Conservation (phyloP, 306 rosid species). For the Cicer pinnatifidum region DNA sequence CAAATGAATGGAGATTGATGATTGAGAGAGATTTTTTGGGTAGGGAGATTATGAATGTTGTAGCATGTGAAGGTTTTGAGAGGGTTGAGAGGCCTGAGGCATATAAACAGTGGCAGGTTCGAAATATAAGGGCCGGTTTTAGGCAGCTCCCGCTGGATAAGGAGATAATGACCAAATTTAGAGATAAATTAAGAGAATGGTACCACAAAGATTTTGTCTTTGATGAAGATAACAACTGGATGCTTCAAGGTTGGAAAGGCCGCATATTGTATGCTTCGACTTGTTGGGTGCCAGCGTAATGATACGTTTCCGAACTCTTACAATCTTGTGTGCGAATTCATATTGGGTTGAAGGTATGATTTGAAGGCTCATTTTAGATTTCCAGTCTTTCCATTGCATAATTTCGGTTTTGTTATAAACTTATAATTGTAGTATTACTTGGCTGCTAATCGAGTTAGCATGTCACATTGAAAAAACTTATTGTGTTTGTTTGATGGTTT, state of each 20-base stretch:
- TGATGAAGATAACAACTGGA: constrained; percentile 70
- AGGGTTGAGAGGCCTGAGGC: constrained; percentile 90
- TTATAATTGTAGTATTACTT: constrained; percentile 7
- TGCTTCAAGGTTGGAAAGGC: constrained; percentile 95
- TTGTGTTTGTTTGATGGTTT: constrained; percentile 36
- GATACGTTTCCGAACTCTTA: constrained; percentile 19
- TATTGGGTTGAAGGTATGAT: constrained; percentile 34
- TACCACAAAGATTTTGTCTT: constrained; percentile 71
- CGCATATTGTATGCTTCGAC: constrained; percentile 66
- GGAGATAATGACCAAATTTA: constrained; percentile 56
- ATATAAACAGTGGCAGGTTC: constrained; percentile 73
- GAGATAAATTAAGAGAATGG: constrained; percentile 53
- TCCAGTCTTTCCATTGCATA: constrained; percentile 10
- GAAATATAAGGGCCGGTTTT: constrained; percentile 72
- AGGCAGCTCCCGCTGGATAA: constrained; percentile 64
- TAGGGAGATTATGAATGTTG: constrained; percentile 73
- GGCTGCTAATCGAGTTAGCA: constrained; percentile 28
- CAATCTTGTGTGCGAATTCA: constrained; percentile 23
- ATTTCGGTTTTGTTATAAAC: not conserved
- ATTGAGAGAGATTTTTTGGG: constrained; percentile 72
- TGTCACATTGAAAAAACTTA: constrained; percentile 38
- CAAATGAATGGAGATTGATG: constrained; percentile 59
- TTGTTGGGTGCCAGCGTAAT: constrained; percentile 71
- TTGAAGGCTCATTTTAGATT: constrained; percentile 8
- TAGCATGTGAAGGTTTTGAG: constrained; percentile 79